Percentiles rank a stretch among this genome's conserved stretches.
These are phyloP conservation scores for Copromyces sp. DNA, from an alignment of 495 filamentous ascomycete genomes.

Conservation along the genomic window DNA sequence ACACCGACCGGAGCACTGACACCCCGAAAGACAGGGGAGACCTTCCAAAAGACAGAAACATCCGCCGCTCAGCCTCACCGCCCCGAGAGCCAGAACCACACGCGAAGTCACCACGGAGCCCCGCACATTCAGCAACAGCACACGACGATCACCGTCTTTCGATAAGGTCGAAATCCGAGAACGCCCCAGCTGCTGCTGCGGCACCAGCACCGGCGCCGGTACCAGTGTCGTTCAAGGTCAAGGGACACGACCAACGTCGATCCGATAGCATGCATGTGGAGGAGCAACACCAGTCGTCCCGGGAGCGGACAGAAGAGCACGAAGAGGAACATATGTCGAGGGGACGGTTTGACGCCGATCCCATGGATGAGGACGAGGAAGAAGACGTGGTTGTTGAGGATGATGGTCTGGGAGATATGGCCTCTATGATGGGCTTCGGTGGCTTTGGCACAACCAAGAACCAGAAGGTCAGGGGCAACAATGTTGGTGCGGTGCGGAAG, in stretches of 20 bases:
- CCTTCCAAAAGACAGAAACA: neutral
- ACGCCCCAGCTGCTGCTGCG: constrained; percentile 32
- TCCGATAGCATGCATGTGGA: constrained; percentile 27
- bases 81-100: constrained; percentile 20
- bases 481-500: constrained; percentile 74
- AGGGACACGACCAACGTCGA: constrained; percentile 25
- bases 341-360: constrained; percentile 25
- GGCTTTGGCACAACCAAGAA: constrained; percentile 80
- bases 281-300: constrained; percentile 6
- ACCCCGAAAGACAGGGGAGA: constrained; percentile 21
- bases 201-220: constrained; percentile 10
- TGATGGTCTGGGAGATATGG: constrained; percentile 64
- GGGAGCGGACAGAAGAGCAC: constrained; percentile 11
- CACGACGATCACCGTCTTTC: constrained; percentile 13
- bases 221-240: constrained; percentile 29
- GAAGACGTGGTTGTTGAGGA: constrained; percentile 47
- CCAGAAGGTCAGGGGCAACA: constrained; percentile 83
- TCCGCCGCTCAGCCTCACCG: constrained; percentile 1
- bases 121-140: constrained; percentile 8
- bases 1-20: neutral
- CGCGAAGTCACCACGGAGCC: constrained; percentile 23
- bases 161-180: constrained; percentile 12
- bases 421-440: constrained; percentile 77
- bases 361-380: constrained; percentile 37
- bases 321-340: constrained; percentile 10